Evolutionary conservation across 352 stramenopile genomes (phyloP).

Genomic region (Globisporangium nodosum): DNA sequence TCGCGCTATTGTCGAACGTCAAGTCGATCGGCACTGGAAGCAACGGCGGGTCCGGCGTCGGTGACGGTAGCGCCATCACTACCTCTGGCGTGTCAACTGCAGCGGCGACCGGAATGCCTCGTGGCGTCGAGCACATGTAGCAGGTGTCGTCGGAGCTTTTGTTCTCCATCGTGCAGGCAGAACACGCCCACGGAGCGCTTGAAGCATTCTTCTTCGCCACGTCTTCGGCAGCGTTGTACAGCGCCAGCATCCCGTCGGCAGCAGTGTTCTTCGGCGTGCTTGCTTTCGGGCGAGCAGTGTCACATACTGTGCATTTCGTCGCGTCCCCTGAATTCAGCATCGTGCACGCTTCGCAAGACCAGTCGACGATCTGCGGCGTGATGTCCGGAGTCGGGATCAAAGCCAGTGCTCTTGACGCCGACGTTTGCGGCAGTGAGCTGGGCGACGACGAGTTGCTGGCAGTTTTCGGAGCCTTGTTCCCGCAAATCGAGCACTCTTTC

Average conservation of each 20-base stretch:
- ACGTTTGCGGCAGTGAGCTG: slow-evolving; percentile 12
- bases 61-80: slow-evolving; percentile 22
- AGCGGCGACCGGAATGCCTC: slow-evolving; percentile 34
- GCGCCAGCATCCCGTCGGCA: slow-evolving; percentile 51
- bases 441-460: slow-evolving; percentile 4
- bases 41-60: slow-evolving; percentile 18
- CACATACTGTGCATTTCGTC: slow-evolving; percentile 74
- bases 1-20: slow-evolving; percentile 19
- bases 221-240: slow-evolving; percentile 65
- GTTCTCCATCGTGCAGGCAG: slow-evolving; percentile 82
- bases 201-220: slow-evolving; percentile 24
- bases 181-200: slow-evolving; percentile 38
- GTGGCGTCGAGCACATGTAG: slow-evolving; percentile 64
- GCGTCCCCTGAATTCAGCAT: slow-evolving; percentile 56
- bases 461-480: slow-evolving; percentile 26
- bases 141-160: slow-evolving; percentile 40
- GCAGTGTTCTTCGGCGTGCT: slow-evolving; percentile 19
- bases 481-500: slow-evolving; percentile 62
- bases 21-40: slow-evolving; percentile 30
- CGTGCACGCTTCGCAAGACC: slow-evolving; percentile 73
- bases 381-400: slow-evolving; percentile 24
- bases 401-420: slow-evolving; percentile 43
- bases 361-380: slow-evolving; percentile 25
- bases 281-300: slow-evolving; percentile 33
- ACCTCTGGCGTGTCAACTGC: slow-evolving; percentile 21